Evolutionary conservation across 2,329 filamentous ascomycete species (phyloP).

Genomic region (Fusarium solani-melongenae): DNA sequence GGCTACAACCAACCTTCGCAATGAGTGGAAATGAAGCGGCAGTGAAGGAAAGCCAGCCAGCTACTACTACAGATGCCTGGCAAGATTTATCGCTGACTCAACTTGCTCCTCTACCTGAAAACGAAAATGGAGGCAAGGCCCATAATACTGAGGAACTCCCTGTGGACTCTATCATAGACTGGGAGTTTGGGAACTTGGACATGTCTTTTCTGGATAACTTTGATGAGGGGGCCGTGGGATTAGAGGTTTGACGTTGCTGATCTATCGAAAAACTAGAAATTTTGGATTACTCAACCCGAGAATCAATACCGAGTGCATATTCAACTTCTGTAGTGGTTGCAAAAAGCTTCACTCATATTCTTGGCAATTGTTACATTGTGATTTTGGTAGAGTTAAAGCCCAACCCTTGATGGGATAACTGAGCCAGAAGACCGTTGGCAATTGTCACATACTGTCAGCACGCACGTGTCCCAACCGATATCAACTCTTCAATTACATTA

Average conservation of each 20-base stretch:
- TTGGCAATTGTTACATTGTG: neutral
- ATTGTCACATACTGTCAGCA: neutral
- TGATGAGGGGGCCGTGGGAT: neutral
- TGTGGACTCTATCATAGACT: slow-evolving; percentile 26
- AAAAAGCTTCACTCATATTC: neutral
- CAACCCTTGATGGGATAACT: too few species aligned
- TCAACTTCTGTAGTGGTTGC: neutral
- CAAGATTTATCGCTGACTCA: too few species aligned
- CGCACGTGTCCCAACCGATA: neutral
- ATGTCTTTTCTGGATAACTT: slow-evolving; percentile 45
- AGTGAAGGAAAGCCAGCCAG: rapidly evolving
- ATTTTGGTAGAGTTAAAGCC: too few species aligned
- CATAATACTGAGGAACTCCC: slow-evolving; percentile 15
- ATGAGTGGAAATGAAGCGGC: too few species aligned
- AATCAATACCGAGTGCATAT: neutral
- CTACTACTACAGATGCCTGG: neutral
- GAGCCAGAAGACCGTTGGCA: too few species aligned
- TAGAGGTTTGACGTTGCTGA: neutral
- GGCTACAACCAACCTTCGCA: neutral
- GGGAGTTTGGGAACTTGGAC: slow-evolving; percentile 45
- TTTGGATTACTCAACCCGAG: neutral
- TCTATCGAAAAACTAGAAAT: neutral
- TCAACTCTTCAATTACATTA: neutral
- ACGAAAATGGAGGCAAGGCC: neutral
- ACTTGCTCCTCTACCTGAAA: neutral